phyloP scores from a whole-genome alignment of 2,329 filamentous ascomycete species.

The Macroventuria anomochaeta region DNA sequence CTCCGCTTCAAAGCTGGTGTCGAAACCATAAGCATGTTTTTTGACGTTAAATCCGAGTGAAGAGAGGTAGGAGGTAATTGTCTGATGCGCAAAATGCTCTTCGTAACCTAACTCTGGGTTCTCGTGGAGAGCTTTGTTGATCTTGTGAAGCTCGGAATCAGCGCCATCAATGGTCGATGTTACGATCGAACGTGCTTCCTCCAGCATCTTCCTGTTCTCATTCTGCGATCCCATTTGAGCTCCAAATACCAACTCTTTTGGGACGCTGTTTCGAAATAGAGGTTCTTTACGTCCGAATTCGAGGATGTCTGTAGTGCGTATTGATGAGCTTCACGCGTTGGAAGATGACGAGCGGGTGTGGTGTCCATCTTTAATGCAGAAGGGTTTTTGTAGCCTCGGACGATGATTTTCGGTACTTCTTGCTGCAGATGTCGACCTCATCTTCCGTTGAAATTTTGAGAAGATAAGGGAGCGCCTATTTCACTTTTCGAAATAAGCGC shows the following conservation, averaged over 20 bases:
- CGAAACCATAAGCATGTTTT: slow-evolving; percentile 42
- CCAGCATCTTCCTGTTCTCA: not conserved
- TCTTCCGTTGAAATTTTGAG: not conserved
- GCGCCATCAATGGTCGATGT: slow-evolving; percentile 16
- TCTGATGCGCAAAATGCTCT: slow-evolving; percentile 58
- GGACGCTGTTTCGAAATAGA: not conserved
- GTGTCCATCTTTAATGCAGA: not conserved
- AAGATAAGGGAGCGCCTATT: slow-evolving; percentile 9
- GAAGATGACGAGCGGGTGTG: not conserved
- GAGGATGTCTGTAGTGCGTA: not conserved
- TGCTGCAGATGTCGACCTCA: not conserved
- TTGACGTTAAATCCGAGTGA: slow-evolving; percentile 31
- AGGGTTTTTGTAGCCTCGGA: slow-evolving; percentile 1
- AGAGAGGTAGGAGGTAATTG: slow-evolving; percentile 26
- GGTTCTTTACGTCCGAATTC: not conserved
- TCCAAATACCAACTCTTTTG: not conserved
- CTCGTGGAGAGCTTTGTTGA: slow-evolving; percentile 60
- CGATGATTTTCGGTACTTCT: not conserved
- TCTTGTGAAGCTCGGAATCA: slow-evolving; percentile 14
- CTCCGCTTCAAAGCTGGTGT: slow-evolving; percentile 44
- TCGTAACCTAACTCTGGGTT: slow-evolving; percentile 58
- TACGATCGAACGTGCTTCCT: slow-evolving; percentile 8
- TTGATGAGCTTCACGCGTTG: not conserved
- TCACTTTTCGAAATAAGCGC: not conserved
- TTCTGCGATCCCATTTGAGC: not conserved